phyloP scores from a whole-genome alignment of 371 early-diverging fungal species.

The Actinomortierella ambigua region DNA sequence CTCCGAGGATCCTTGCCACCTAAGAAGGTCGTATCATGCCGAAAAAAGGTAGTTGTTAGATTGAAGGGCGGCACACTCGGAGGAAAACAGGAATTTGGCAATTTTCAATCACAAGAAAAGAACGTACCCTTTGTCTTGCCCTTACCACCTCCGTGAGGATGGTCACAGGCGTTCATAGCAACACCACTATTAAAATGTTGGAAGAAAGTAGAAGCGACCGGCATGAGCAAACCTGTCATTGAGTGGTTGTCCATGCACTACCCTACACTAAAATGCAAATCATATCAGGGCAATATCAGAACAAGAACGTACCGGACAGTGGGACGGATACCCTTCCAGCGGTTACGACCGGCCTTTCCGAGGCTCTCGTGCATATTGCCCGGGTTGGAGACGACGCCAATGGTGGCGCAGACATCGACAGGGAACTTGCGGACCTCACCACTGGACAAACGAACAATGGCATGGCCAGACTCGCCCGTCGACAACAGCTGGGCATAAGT shows the following conservation, averaged over 20 bases:
- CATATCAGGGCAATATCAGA: constrained; percentile 12
- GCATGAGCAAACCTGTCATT: too few species aligned
- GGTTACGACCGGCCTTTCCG: constrained; percentile 92
- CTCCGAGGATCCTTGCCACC: constrained; percentile 80
- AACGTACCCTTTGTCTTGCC: constrained; percentile 92
- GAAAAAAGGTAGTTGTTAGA: too few species aligned
- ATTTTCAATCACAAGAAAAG: too few species aligned
- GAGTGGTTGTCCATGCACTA: too few species aligned
- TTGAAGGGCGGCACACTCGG: too few species aligned
- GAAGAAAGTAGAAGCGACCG: background rate
- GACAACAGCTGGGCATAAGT: constrained; percentile 87
- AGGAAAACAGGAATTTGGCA: too few species aligned
- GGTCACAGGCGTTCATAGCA: constrained; percentile 99
- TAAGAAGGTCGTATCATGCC: constrained; percentile 1
- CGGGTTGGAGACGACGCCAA: constrained; percentile 93
- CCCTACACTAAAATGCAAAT: constrained; percentile 29
- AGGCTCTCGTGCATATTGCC: constrained; percentile 88
- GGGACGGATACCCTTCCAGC: constrained; percentile 91
- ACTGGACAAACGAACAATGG: constrained; percentile 86
- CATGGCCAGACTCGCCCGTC: constrained; percentile 79
- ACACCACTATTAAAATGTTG: constrained; percentile 72
- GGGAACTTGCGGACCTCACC: constrained; percentile 93
- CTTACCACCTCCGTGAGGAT: constrained; percentile 99
- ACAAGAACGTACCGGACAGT: constrained; percentile 72
- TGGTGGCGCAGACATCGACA: constrained; percentile 88